These are phyloP conservation scores for Tetraselmis striata DNA, from an alignment of 139 green algal genomes.

Conservation along the genomic window DNA sequence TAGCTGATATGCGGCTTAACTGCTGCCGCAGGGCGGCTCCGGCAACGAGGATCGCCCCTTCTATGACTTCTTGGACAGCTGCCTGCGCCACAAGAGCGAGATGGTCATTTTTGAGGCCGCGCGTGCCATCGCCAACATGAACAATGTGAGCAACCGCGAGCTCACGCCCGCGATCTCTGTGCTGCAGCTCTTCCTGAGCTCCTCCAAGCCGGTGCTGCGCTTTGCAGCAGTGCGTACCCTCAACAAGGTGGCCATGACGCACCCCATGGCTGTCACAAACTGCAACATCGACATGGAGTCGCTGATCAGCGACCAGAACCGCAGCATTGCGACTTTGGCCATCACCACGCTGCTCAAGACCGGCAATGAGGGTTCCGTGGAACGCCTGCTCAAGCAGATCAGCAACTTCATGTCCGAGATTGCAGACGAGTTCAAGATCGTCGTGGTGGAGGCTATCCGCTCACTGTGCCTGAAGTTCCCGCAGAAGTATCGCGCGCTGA, in stretches of 20 bases:
- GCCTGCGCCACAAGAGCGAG: conserved; percentile 91
- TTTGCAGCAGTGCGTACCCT: conserved; percentile 88
- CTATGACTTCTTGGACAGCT: conserved; percentile 94
- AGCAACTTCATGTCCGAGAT: conserved; percentile 97
- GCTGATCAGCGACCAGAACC: conserved; percentile 89
- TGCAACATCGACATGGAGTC: conserved; percentile 99
- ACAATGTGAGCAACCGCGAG: conserved; percentile 82
- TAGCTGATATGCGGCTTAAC: no score
- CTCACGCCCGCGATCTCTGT: conserved; percentile 93
- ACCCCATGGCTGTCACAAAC: conserved; percentile 87
- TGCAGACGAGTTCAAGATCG: conserved; percentile 98
- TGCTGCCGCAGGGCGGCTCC: not conserved
- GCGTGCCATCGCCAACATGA: conserved; percentile 87
- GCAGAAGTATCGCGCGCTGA: conserved; percentile 88
- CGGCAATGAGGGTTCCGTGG: conserved; percentile 90
- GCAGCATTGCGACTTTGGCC: conserved; percentile 94
- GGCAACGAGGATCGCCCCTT: conserved; percentile 82
- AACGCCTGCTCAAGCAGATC: conserved; percentile 98
- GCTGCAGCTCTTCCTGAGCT: conserved; percentile 96
- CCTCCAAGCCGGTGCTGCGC: conserved; percentile 91
- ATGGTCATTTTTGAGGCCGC: conserved; percentile 91
- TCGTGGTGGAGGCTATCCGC: conserved; percentile 94
- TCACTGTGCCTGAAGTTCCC: conserved; percentile 97
- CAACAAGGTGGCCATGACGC: conserved; percentile 91
- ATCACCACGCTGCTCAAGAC: conserved; percentile 99